Conservation (phyloP, 1,284 basidiomycete genomes). For the Trichosporon asahii region DNA sequence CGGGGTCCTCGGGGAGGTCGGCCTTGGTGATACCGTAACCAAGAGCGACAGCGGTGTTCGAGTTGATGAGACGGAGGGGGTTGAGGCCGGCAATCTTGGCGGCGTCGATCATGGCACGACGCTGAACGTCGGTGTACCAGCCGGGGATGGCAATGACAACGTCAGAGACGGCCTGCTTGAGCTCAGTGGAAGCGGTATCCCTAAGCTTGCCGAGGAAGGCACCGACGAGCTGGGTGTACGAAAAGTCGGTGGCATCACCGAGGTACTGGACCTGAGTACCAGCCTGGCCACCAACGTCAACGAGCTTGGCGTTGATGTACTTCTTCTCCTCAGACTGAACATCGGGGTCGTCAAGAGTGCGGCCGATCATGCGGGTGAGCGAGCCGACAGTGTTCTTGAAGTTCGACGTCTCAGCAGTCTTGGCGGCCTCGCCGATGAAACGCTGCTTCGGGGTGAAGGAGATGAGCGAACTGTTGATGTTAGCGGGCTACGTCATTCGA, state of each 20-base stretch:
- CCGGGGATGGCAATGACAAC: constrained; percentile 90
- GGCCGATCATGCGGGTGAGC: constrained; percentile 81
- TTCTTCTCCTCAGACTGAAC: constrained; percentile 77
- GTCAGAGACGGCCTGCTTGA: constrained; percentile 79
- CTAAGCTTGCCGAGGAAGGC: constrained; percentile 84
- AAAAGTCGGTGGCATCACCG: constrained; percentile 71
- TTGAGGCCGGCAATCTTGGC: constrained; percentile 83
- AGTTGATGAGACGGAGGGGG: constrained; percentile 87
- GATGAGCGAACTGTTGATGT: constrained; percentile 68
- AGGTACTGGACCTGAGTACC: constrained; percentile 83
- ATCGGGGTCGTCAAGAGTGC: constrained; percentile 71
- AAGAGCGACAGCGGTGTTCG: constrained; percentile 86
- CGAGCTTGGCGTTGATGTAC: constrained; percentile 76
- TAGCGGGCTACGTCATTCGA: not conserved
- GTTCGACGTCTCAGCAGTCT: constrained; percentile 96
- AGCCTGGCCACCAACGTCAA: constrained; percentile 75
- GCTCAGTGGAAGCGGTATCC: constrained; percentile 75
- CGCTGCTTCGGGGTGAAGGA: constrained; percentile 87
- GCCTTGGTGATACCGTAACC: constrained; percentile 96
- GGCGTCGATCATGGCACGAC: constrained; percentile 80
- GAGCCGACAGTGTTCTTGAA: constrained; percentile 92
- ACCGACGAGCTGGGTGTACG: constrained; percentile 78
- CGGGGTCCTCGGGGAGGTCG: constrained; percentile 74
- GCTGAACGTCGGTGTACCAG: constrained; percentile 89
- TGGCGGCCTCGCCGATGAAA: constrained; percentile 84